Evolutionary conservation across 805 yeast species (phyloP), one percentile per base, ranked within the genome.

Genomic region (Kuraishia ogatae): DNA sequence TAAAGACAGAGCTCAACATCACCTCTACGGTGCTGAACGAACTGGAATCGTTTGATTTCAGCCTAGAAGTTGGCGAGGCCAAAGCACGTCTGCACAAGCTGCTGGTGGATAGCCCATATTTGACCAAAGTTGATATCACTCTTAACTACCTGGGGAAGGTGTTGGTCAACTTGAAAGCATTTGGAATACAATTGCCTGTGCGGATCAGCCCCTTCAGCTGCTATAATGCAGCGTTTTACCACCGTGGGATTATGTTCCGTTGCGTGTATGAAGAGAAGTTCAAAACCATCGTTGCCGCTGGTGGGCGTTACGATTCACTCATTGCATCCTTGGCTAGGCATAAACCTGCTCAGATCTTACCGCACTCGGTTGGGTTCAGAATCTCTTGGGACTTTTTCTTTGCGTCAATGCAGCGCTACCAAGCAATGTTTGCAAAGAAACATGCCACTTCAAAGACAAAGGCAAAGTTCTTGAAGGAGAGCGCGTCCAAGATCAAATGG

Each of bases 251-350:
- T 1, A 90, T 94, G 96, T 94, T 93, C 66, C 96, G 90, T 61
- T 89, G 88, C 0, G 80, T 90, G 1, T 80, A 83, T 59, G 87
- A 89, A 54, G 85, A 83, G 2, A 83, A 76, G 61, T 64, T 58
- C 66, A 73, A 64, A 55, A 60, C 72, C 5, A 75, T 85, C 35
- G 73, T 94, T 48, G 94, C 94, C 17, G 93, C 94, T 0, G 99
- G 99, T 50, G 99, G 99, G 2, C 75, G 99, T 55, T 94, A 91
- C 65, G 98, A 93, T 63, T 73, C 76, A 21, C 74, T 94, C 59
- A 80, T 91, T 15, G 73, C 81, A 2, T 76, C 84, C 19, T 77
- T 90, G 57, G 80, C 93, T 0, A 83, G 88, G 60, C 66, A 69
- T 50, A 70, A 68, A 52, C 58, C 66, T 11, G 59, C 66, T 1